These are phyloP conservation scores for Mentha longifolia DNA, from an alignment of 257 asterid genomes.

Conservation along the genomic window DNA sequence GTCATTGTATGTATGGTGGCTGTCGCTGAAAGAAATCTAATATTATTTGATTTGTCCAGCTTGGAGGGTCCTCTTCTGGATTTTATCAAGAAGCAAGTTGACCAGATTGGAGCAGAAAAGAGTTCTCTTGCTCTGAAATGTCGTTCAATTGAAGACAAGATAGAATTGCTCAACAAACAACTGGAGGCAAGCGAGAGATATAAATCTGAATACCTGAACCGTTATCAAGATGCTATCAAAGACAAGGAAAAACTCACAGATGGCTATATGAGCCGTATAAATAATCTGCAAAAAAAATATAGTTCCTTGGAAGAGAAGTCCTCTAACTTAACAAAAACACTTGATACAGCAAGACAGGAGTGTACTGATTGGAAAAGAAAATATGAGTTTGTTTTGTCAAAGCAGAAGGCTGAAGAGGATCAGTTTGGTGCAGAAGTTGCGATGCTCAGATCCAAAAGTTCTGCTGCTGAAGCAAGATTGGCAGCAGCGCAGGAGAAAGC, in stretches of 20 bases:
- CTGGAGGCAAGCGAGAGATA: conserved; percentile 88
- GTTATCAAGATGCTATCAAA: conserved; percentile 82
- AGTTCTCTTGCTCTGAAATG: conserved; percentile 80
- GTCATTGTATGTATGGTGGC: conserved; percentile 18
- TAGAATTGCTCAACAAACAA: conserved; percentile 78
- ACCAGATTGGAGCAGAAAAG: conserved; percentile 79
- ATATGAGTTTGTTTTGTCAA: conserved; percentile 64
- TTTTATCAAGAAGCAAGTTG: conserved; percentile 80
- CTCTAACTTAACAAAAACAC: conserved; percentile 64
- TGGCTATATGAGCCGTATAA: conserved; percentile 73
- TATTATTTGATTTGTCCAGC: conserved; percentile 46
- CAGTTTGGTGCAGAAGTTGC: conserved; percentile 74
- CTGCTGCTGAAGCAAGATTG: conserved; percentile 98
- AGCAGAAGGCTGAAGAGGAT: conserved; percentile 80
- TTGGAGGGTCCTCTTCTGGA: conserved; percentile 94
- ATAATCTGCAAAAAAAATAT: conserved; percentile 74
- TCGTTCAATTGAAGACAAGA: conserved; percentile 80
- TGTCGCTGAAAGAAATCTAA: conserved; percentile 29
- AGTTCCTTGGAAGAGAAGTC: conserved; percentile 85
- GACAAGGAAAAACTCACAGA: conserved; percentile 89
- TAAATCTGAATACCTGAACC: conserved; percentile 87
- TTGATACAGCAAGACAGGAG: conserved; percentile 71
- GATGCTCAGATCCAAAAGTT: conserved; percentile 74
- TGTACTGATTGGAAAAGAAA: conserved; percentile 86
- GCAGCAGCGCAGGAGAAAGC: conserved; percentile 95